phyloP scores from a whole-genome alignment of 495 filamentous ascomycete genomes.

The Penicillium bovifimosum region DNA sequence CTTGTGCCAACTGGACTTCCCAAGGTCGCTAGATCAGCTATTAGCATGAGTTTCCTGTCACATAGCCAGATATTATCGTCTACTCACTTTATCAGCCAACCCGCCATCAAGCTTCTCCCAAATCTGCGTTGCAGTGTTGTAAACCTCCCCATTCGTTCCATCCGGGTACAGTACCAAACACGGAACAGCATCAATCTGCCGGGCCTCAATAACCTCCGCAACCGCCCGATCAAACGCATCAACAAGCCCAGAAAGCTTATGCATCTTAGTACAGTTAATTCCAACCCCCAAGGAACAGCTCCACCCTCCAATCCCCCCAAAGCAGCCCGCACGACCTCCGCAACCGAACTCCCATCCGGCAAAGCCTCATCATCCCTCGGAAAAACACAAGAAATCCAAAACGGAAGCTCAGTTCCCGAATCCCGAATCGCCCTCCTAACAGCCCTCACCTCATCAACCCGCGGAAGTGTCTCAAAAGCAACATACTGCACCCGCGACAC shows the following conservation, averaged over 20 bases:
- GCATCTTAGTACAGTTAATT: constrained; percentile 60
- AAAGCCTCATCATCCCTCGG: constrained; percentile 46
- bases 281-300: constrained; percentile 54
- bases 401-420: constrained; percentile 25
- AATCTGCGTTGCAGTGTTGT: constrained; percentile 53
- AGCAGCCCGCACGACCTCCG: constrained; percentile 27
- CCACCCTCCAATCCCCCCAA: constrained; percentile 15
- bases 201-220: constrained; percentile 5
- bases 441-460: constrained; percentile 54
- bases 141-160: constrained; percentile 60
- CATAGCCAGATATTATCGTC: background rate
- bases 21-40: constrained; percentile 34
- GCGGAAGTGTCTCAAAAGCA: constrained; percentile 60
- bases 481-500: constrained; percentile 44
- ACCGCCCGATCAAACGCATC: constrained; percentile 35
- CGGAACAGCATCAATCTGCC: constrained; percentile 32
- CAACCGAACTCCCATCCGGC: constrained; percentile 32
- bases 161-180: constrained; percentile 62
- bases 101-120: constrained; percentile 44
- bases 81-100: constrained; percentile 4
- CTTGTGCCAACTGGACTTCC: constrained; percentile 40
- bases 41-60: constrained; percentile 4
- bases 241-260: constrained; percentile 46
- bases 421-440: constrained; percentile 44
- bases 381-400: constrained; percentile 61